phyloP scores from a whole-genome alignment of 305 asterid species.

The Rubia tinctorum region DNA sequence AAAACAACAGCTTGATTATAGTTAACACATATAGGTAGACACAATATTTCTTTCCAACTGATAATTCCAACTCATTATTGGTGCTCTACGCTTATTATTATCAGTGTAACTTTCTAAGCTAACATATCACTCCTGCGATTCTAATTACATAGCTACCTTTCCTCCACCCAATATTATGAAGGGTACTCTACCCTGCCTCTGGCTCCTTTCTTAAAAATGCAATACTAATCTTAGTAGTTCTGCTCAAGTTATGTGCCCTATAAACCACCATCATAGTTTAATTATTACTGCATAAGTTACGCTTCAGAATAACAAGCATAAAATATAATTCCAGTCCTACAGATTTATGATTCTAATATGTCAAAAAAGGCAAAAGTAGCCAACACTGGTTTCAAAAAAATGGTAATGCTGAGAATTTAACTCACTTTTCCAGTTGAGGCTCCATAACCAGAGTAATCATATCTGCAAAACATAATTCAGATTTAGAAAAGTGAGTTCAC shows the following conservation, averaged over 20 bases:
- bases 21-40: neutral
- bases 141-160: neutral
- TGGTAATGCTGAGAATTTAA: constrained; percentile 16
- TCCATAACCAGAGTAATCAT: constrained; percentile 98
- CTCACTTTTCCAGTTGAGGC: constrained; percentile 96
- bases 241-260: neutral
- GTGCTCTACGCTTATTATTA: neutral
- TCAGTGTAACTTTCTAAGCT: neutral
- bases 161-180: neutral
- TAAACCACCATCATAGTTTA: neutral
- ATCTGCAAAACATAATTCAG: constrained; percentile 44
- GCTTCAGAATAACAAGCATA: neutral
- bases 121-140: neutral
- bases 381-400: neutral
- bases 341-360: neutral
- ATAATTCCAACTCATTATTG: neutral
- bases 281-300: neutral
- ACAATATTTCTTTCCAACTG: no score
- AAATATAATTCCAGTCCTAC: neutral
- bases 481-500: neutral
- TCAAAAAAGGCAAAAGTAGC: neutral
- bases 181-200: neutral
- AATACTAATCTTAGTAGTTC: neutral
- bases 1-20: neutral
- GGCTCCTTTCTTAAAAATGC: neutral